Evolutionary conservation across 306 rosid species (phyloP).

Genomic region (Malus domestica): ASM211411v1 NC_041789.1:28189501-28190000

Average conservation of each 20-base stretch:
- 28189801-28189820: background rate
- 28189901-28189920: conserved; percentile 98
- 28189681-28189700: background rate
- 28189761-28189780: background rate
- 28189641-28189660: background rate
- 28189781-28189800: background rate
- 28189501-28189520: no score
- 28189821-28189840: background rate
- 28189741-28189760: background rate
- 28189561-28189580: no score
- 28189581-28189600: no score
- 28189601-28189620: no score
- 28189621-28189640: background rate
- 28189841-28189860: background rate
- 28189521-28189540: no score
- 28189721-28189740: conserved; percentile 29
- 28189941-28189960: background rate
- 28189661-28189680: background rate
- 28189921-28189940: conserved; percentile 26
- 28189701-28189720: background rate
- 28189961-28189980: background rate
- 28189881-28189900: conserved; percentile 98
- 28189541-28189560: no score
- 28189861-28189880: conserved; percentile 38
- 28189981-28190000: background rate